Evolutionary conservation across 2,329 filamentous ascomycete species (phyloP), one percentile per base, ranked within the genome.

Genomic region (Alternaria gansuensis): DNA sequence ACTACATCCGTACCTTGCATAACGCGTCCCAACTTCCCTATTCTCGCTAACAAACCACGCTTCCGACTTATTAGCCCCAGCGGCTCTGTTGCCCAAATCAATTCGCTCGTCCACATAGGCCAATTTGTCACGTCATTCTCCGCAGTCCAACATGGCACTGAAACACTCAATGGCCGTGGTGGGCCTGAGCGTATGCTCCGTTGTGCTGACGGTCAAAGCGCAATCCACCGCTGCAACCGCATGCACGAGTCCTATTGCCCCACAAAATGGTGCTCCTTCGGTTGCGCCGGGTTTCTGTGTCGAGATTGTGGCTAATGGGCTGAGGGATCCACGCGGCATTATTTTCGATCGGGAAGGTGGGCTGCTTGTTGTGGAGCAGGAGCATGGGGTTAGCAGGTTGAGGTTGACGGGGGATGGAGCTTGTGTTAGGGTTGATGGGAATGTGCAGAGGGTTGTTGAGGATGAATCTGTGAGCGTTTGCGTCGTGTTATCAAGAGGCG

Each of bases 361-460:
- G 56, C 70, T 84, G 36, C 74, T 85, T n/a, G 80, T 85, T 5
- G 78, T 84, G 23, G 79, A 84, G 70, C 72, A 76, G 64, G 75
- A 68, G 52, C 64, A 60, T 67, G 79, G 75, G 6, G 74, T 83
- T 36, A 74, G 72, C 28, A 74, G 76, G 39, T 67, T 82, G 57
- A 75, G 66, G 29, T 59, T 82, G 40, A 69, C 58, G 10, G 66
- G 65, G 3, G 65, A 73, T 41, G 73, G 73, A 1, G 59, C 65
- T 8, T 77, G 75, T 60, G 67, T 72, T 44, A 72, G 64, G 54
- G 66, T 66, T 17, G 63, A 68, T 8, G 75, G 72, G 2, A 34
- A 60, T 6, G 51, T 62, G 11, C 57, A 62, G 43, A 62, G 66
- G 14, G 66, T 77, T 6, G 64, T 77, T 33, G 64, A 68, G 13